Percentiles rank a stretch among this genome's conserved stretches.
Conservation (phyloP, 371 early-diverging fungal species). For the Amoeboaphelidium occidentale region DNA sequence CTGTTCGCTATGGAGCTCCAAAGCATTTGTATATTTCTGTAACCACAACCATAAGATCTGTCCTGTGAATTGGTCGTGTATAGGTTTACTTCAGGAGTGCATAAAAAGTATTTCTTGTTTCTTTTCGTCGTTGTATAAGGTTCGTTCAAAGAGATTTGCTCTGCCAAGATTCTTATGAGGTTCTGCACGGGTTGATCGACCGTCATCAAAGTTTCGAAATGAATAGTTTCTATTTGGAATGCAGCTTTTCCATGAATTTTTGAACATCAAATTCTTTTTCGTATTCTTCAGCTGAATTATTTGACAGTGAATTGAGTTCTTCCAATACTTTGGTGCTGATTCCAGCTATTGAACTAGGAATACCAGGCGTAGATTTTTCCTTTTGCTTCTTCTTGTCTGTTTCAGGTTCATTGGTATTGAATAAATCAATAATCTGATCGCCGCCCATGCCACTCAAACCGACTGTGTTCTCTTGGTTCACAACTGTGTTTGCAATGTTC, state of each 20-base stretch:
- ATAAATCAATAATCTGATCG: slow-evolving; percentile 76
- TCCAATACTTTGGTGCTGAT: not conserved
- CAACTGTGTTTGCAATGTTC: slow-evolving; percentile 89
- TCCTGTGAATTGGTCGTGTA: no score
- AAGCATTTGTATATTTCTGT: slow-evolving; percentile 44
- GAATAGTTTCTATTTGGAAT: no score
- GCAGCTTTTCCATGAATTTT: no score
- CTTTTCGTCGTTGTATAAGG: no score
- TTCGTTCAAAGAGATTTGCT: no score
- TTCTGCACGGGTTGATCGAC: no score
- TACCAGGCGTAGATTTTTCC: not conserved
- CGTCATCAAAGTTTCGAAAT: no score
- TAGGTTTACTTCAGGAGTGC: no score
- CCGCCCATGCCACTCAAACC: slow-evolving; percentile 81
- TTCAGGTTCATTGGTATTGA: slow-evolving; percentile 9
- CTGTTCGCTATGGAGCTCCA: slow-evolving; percentile 20
- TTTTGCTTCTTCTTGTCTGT: not conserved
- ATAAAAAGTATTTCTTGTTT: no score
- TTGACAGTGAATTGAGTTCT: not conserved
- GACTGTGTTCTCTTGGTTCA: slow-evolving; percentile 81
- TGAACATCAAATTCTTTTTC: not conserved
- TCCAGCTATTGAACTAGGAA: not conserved
- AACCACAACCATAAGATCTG: slow-evolving; percentile 51
- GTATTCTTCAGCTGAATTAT: not conserved
- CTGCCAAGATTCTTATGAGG: no score